These are phyloP conservation scores for Umbilicaria muhlenbergii DNA, from an alignment of 495 filamentous ascomycete species.

Conservation along the genomic window DNA sequence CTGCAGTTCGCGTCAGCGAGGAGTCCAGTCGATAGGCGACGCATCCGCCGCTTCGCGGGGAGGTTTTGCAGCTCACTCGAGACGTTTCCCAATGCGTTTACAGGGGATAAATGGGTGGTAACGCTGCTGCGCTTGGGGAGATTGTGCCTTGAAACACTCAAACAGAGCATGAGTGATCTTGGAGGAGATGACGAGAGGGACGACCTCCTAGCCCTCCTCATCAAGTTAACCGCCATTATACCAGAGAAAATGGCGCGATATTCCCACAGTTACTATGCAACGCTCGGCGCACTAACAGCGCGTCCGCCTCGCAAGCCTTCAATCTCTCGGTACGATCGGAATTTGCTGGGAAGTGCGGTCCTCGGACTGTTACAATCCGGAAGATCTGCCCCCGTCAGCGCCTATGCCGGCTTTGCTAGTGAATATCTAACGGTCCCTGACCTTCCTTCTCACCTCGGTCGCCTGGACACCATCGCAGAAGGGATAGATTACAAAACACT, in stretches of 20 bases:
- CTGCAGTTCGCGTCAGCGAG: slow-evolving; percentile 31
- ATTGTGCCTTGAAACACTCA: slow-evolving; percentile 26
- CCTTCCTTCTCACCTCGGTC: slow-evolving; percentile 24
- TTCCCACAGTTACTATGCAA: slow-evolving; percentile 26
- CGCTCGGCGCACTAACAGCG: slow-evolving; percentile 26
- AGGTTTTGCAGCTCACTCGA: slow-evolving; percentile 26
- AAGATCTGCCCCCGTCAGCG: slow-evolving; percentile 28
- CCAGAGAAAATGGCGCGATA: slow-evolving; percentile 34
- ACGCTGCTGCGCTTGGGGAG: slow-evolving; percentile 31
- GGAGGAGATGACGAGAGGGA: background rate
- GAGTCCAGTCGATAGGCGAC: slow-evolving; percentile 23
- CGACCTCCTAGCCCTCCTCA: slow-evolving; percentile 23
- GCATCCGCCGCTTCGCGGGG: slow-evolving; percentile 28
- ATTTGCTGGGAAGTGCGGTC: slow-evolving; percentile 19
- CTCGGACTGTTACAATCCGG: slow-evolving; percentile 33
- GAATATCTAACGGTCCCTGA: slow-evolving; percentile 37
- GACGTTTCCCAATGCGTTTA: slow-evolving; percentile 23
- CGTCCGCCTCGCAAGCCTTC: slow-evolving; percentile 8
- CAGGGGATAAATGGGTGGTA: slow-evolving; percentile 31
- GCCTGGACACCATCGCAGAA: slow-evolving; percentile 30
- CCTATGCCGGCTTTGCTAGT: slow-evolving; percentile 42
- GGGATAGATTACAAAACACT: slow-evolving; percentile 38
- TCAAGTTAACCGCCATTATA: slow-evolving; percentile 25
- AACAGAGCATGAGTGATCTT: slow-evolving; percentile 5
- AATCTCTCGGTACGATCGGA: slow-evolving; percentile 10